Evolutionary conservation across 2,329 filamentous ascomycete genomes (phyloP).

Genomic region (Cordyceps cicadae): DNA sequence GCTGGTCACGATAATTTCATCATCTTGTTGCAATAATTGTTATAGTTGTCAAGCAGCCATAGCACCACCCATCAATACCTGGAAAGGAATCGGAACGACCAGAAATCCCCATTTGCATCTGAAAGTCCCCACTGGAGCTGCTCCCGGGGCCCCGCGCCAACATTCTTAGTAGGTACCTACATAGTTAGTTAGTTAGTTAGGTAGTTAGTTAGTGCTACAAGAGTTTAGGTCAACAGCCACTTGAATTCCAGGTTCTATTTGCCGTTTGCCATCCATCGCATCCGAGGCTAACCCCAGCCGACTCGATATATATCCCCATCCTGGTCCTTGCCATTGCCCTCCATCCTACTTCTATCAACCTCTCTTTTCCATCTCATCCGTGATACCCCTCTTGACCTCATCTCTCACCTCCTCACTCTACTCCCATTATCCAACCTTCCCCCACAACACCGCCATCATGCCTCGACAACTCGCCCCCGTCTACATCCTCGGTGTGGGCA

Average conservation of each 20-base stretch:
- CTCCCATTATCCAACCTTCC: not conserved
- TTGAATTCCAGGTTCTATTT: not conserved
- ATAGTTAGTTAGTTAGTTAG: too few species aligned
- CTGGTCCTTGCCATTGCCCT: not conserved
- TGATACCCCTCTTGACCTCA: not conserved
- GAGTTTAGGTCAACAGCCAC: not conserved
- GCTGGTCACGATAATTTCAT: too few species aligned
- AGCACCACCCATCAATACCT: not conserved
- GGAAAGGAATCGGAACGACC: not conserved
- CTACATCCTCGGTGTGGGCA: constrained; percentile 95
- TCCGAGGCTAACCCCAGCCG: constrained; percentile 5
- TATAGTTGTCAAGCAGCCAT: not conserved
- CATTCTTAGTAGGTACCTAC: too few species aligned
- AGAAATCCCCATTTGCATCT: not conserved
- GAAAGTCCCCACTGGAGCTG: constrained; percentile 5
- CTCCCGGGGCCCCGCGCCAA: constrained; percentile 7
- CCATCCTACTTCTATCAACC: not conserved
- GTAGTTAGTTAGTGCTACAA: too few species aligned
- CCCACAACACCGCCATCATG: constrained; percentile 28
- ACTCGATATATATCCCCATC: constrained; percentile 9
- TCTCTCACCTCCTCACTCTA: too few species aligned
- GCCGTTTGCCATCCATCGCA: not conserved
- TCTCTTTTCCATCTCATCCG: not conserved
- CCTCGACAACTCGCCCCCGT: constrained; percentile 42
- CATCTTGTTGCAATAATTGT: too few species aligned